Conservation (phyloP, 177 flowering plant genomes). For the Telopea speciosissima region DNA sequence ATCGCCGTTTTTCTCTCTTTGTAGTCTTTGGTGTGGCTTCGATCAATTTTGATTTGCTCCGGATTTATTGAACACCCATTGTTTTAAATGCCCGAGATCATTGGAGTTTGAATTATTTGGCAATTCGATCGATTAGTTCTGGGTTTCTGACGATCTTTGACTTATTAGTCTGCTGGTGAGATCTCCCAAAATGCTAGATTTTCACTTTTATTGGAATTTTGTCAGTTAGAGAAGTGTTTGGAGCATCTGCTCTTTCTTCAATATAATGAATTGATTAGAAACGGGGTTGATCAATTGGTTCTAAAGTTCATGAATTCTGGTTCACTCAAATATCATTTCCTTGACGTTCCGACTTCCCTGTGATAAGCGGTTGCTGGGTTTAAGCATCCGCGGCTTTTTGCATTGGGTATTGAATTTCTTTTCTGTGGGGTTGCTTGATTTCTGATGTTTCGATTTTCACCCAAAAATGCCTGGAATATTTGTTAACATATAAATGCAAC, state of each 20-base stretch:
- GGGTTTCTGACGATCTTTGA: constrained; percentile 9
- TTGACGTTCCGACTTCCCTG: constrained; percentile 1
- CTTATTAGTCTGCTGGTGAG: constrained; percentile 2
- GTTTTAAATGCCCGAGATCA: background rate
- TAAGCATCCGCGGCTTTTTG: background rate
- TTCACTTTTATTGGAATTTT: constrained; percentile 1
- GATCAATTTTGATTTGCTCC: background rate
- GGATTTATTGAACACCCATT: constrained; percentile 2
- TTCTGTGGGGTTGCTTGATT: background rate
- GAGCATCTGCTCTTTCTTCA: background rate
- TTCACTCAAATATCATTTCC: background rate
- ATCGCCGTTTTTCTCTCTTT: background rate
- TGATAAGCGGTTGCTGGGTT: background rate
- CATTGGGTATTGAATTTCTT: background rate
- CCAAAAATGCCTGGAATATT: background rate
- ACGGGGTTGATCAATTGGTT: background rate
- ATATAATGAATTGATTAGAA: background rate
- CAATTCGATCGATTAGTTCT: constrained; percentile 4
- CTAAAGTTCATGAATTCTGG: background rate
- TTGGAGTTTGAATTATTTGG: constrained; percentile 7
- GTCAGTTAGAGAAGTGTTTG: constrained; percentile 1
- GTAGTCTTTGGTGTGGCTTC: background rate
- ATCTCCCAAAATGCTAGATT: background rate
- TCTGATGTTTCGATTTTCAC: background rate
- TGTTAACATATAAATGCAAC: background rate